Base-by-base conservation (phyloP, 2,329 filamentous ascomycete species). In the Onygena corvina region DNA sequence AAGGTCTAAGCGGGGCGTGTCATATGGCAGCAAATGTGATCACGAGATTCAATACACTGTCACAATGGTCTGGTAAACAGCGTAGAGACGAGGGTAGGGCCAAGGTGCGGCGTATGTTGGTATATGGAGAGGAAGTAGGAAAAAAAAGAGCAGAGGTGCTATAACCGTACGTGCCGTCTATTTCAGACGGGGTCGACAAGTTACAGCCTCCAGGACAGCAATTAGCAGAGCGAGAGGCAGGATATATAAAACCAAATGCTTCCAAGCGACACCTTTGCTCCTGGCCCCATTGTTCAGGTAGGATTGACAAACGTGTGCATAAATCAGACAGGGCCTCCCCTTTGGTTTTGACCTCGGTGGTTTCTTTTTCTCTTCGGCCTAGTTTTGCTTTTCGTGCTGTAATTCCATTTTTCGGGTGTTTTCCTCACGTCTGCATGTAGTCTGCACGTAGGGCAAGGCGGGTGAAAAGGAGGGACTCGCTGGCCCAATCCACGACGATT, bases 241-340 rank as follows among this genome's bases (percentile, higher is more conserved):
- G 52, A 54, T 49, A 52, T n/a, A n/a, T 49, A 50, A 21, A 48
- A 47, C 38, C 52, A 50, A 49, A 52, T 44, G 46, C 30, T 44
- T 54, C 51, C 49, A 48, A 49, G 49, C 35, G 50, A 48, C 36
- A 33, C 35, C 45, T 53, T 51, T 57, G 53, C 59, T 55, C 51
- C 58, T 56, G 53, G 57, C 56, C 48, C 56, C 56, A 53, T 59
- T 47, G 51, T 54, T n/a, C 52, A 53, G 52, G 53, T 54, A 54
- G 50, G 34, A 56, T 53, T 30, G 33, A 52, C 46, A 50, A 53
- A 55, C 50, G 50, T 54, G 53, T 50, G 53, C 50, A 49, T 49
- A 20, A 31, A 29, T 46, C 46, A 44, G 38, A 44, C 49, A 51
- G 42, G 49, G 52, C 40, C 29, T 31, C 49, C 47, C 46, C 46